Conservation (phyloP, 495 filamentous ascomycete species). For the Chaetomidium leptoderma region DNA sequence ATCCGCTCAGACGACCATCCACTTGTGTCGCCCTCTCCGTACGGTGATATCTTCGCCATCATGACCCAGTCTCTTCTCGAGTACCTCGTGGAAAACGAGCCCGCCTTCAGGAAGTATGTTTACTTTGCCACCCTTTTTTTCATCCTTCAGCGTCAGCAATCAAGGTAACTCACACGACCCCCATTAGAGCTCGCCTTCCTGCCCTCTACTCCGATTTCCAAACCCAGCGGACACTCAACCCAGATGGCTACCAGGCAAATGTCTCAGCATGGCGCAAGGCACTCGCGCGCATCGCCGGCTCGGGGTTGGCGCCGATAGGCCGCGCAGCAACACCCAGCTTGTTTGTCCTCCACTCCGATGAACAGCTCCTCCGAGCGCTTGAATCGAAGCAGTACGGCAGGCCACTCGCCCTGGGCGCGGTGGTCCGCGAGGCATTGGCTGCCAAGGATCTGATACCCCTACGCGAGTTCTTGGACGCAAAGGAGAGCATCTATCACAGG, state of each 20-base stretch:
- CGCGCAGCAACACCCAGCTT: slow-evolving; percentile 40
- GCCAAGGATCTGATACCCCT: slow-evolving; percentile 66
- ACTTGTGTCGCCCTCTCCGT: too few relatives aligned
- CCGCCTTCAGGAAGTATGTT: slow-evolving; percentile 42
- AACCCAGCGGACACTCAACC: slow-evolving; percentile 72
- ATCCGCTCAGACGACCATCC: too few relatives aligned
- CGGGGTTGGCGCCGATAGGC: slow-evolving; percentile 44
- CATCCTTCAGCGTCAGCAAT: background rate
- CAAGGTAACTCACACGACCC: slow-evolving; percentile 13
- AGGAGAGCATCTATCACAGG: slow-evolving; percentile 59
- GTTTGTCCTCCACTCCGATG: slow-evolving; percentile 63
- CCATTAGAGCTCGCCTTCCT: slow-evolving; percentile 68
- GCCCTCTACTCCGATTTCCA: slow-evolving; percentile 94
- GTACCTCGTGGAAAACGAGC: slow-evolving; percentile 45
- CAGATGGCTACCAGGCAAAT: slow-evolving; percentile 86
- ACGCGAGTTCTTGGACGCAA: slow-evolving; percentile 54
- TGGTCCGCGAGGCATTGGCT: slow-evolving; percentile 69
- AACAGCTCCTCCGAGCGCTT: slow-evolving; percentile 64
- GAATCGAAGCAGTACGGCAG: slow-evolving; percentile 75
- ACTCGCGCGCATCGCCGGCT: slow-evolving; percentile 60
- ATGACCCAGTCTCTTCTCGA: slow-evolving; percentile 34
- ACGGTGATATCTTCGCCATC: too few relatives aligned
- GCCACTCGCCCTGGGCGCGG: slow-evolving; percentile 75
- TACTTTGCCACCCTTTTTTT: background rate
- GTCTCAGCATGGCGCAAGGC: slow-evolving; percentile 76